These are phyloP conservation scores for Russula sp. DNA, from an alignment of 768 basidiomycete genomes.

Conservation along the genomic window DNA sequence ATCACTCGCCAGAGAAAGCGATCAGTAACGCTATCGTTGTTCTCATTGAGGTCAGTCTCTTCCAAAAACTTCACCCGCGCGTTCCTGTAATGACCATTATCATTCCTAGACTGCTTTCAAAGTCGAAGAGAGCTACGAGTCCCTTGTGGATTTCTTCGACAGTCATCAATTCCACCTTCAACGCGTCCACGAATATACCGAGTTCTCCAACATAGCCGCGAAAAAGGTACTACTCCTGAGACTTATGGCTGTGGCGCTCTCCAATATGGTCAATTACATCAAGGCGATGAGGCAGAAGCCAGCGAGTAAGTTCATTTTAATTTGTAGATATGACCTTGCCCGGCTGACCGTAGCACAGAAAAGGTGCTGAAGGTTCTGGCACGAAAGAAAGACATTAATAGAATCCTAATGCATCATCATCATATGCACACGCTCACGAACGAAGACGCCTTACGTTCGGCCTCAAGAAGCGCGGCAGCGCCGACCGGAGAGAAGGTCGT, in stretches of 20 bases:
- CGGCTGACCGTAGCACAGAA: not conserved
- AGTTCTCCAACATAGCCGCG: not conserved
- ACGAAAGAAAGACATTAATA: not conserved
- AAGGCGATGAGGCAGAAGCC: slow-evolving; percentile 1
- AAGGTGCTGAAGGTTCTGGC: not conserved
- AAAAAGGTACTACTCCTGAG: not conserved
- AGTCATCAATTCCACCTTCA: not conserved
- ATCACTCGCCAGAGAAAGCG: not conserved
- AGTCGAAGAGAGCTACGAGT: not conserved
- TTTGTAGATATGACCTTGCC: not conserved
- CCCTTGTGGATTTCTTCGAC: not conserved
- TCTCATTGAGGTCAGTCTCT: not conserved
- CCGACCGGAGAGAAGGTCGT: not conserved
- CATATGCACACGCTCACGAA: not conserved
- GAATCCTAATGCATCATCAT: too few species aligned
- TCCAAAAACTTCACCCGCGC: not conserved
- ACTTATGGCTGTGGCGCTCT: not conserved
- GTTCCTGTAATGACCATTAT: not conserved
- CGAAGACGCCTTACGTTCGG: not conserved
- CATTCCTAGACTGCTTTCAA: not conserved
- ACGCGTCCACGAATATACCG: not conserved
- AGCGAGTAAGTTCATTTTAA: slow-evolving; percentile 1
- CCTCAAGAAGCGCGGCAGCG: not conserved
- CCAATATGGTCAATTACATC: not conserved
- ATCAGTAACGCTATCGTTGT: not conserved